These are phyloP conservation scores for Leccinellum luteum DNA, from an alignment of 768 basidiomycete genomes.

Conservation along the genomic window DNA sequence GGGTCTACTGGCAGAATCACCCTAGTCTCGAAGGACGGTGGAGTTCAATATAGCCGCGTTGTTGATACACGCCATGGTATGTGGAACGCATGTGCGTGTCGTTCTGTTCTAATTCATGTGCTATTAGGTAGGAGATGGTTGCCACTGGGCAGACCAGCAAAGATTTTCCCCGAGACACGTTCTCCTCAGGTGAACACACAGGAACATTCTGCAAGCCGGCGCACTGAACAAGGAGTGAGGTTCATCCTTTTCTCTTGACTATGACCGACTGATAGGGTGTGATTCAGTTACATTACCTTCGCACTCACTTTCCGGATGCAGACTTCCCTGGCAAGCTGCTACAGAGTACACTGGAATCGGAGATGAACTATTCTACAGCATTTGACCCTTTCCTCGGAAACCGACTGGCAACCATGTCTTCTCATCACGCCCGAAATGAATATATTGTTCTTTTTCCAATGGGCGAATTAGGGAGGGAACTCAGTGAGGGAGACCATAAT, in stretches of 20 bases:
- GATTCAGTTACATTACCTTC: conserved; percentile 65
- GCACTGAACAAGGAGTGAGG: conserved; percentile 66
- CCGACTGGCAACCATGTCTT: conserved; percentile 43
- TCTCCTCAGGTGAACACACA: conserved; percentile 32
- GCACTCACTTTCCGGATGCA: conserved; percentile 67
- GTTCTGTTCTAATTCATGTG: conserved; percentile 5
- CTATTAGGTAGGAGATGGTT: conserved; percentile 31
- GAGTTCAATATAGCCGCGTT: conserved; percentile 53
- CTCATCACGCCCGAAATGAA: conserved; percentile 23
- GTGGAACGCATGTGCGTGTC: not conserved
- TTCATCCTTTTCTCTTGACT: not conserved
- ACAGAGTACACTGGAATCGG: conserved; percentile 47
- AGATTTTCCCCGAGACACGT: conserved; percentile 61
- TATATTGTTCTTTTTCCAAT: conserved; percentile 55
- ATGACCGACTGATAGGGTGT: not conserved
- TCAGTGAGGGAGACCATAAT: conserved; percentile 48
- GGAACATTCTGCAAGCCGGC: conserved; percentile 40
- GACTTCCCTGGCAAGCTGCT: conserved; percentile 72
- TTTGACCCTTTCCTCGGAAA: conserved; percentile 64
- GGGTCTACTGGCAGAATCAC: conserved; percentile 58
- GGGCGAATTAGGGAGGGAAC: conserved; percentile 54
- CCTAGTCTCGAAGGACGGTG: conserved; percentile 43
- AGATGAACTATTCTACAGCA: conserved; percentile 30
- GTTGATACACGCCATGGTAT: conserved; percentile 29
- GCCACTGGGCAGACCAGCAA: conserved; percentile 32